Evolutionary conservation across 306 rosid species (phyloP).

Genomic region (Cyclanthera cordifolia): DNA sequence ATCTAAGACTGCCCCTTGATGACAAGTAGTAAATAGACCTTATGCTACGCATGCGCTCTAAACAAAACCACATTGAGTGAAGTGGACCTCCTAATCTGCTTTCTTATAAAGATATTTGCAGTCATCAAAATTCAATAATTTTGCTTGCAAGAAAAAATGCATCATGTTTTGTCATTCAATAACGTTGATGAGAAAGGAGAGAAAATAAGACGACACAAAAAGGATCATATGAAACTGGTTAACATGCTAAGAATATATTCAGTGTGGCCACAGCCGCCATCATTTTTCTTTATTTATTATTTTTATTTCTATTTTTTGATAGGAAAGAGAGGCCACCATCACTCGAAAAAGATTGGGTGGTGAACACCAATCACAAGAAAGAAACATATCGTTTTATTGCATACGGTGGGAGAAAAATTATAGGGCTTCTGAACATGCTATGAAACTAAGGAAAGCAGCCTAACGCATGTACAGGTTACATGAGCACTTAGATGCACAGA

Average conservation of each 20-base stretch:
- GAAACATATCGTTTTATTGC: background rate
- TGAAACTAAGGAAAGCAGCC: conserved; percentile 1
- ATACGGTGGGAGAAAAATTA: background rate
- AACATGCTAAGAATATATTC: conserved; percentile 4
- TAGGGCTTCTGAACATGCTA: background rate
- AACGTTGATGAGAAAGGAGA: background rate
- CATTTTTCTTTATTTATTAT: too few relatives aligned
- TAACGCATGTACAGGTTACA: background rate
- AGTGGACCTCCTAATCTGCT: background rate
- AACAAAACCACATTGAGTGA: background rate
- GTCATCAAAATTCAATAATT: background rate
- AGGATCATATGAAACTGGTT: background rate
- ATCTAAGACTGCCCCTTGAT: too few relatives aligned
- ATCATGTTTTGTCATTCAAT: background rate
- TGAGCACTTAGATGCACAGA: background rate
- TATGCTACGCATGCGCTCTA: background rate
- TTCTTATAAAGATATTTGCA: background rate
- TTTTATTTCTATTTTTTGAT: too few relatives aligned
- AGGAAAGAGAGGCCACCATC: conserved; percentile 1
- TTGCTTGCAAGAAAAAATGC: background rate
- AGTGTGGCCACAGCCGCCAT: too few relatives aligned
- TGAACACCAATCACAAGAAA: background rate
- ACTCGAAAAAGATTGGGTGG: background rate
- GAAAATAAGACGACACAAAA: background rate
- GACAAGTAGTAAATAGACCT: background rate